Evolutionary conservation across 2,329 filamentous ascomycete genomes (phyloP).

Genomic region (Colletotrichum costaricense): DNA sequence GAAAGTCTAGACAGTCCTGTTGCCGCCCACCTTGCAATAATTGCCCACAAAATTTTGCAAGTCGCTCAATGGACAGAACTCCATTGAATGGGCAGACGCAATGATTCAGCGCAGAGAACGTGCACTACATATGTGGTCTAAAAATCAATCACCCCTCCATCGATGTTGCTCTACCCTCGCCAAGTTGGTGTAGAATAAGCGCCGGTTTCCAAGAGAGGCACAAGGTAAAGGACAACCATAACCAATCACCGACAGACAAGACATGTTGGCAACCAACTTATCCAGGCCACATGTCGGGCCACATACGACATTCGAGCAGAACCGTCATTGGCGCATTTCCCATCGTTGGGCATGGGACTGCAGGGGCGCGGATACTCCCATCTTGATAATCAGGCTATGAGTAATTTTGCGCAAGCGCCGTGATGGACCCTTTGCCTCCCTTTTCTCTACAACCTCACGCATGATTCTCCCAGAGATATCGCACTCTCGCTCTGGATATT

Average conservation of each 20-base stretch:
- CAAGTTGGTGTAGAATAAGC: background rate
- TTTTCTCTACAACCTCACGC: background rate
- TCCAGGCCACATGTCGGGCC: background rate
- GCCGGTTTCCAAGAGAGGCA: background rate
- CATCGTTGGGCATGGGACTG: background rate
- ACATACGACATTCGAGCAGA: background rate
- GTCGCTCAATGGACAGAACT: too few relatives aligned
- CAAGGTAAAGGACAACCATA: background rate
- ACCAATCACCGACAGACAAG: background rate
- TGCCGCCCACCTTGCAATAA: too few relatives aligned
- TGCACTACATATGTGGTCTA: fast-evolving
- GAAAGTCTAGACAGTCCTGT: too few relatives aligned
- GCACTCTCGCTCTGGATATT: background rate
- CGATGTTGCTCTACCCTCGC: fast-evolving
- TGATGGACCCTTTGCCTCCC: background rate
- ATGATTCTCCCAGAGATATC: background rate
- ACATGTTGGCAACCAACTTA: background rate
- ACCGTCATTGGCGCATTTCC: background rate
- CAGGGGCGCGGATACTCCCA: background rate
- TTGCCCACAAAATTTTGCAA: too few relatives aligned
- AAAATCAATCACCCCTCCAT: background rate
- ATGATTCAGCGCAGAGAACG: too few relatives aligned
- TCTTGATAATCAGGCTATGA: background rate
- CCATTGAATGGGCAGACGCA: too few relatives aligned
- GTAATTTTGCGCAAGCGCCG: background rate